Evolutionary conservation across 1,284 basidiomycete genomes (phyloP).

Genomic region (Naganishia liquefaciens): DNA sequence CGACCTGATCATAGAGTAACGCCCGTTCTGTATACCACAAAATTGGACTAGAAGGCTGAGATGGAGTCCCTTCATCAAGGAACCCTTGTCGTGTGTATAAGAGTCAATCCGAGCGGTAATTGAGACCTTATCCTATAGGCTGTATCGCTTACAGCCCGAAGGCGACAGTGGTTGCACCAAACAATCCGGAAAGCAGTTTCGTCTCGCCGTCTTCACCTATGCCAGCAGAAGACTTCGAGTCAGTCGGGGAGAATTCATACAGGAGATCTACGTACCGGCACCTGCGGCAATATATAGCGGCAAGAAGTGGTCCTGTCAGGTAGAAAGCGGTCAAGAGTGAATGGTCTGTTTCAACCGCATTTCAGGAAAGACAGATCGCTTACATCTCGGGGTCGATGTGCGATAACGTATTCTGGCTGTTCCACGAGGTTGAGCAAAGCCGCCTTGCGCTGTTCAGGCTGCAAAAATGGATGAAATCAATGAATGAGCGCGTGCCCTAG

Average conservation of each 20-base stretch:
- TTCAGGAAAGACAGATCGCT: neutral
- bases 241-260: too few species aligned
- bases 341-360: too few species aligned
- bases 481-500: neutral
- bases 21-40: too few species aligned
- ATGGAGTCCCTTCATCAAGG: too few species aligned
- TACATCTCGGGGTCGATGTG: conserved; percentile 10
- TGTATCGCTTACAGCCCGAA: conserved; percentile 14
- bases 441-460: conserved; percentile 25
- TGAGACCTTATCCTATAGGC: too few species aligned
- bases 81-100: too few species aligned
- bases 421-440: conserved; percentile 18
- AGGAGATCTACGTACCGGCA: conserved; percentile 5
- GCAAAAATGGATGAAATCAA: neutral
- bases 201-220: conserved; percentile 19
- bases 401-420: conserved; percentile 25
- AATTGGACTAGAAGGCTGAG: too few species aligned
- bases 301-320: conserved; percentile 13
- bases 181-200: conserved; percentile 15
- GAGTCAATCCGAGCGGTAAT: too few species aligned
- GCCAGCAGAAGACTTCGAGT: neutral
- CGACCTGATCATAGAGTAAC: too few species aligned
- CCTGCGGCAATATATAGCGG: conserved; percentile 25
- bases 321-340: neutral
- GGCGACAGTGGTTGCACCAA: conserved; percentile 18